These are phyloP conservation scores for Colletotrichum godetiae DNA, from an alignment of 2,329 filamentous ascomycete genomes.

Conservation along the genomic window DNA sequence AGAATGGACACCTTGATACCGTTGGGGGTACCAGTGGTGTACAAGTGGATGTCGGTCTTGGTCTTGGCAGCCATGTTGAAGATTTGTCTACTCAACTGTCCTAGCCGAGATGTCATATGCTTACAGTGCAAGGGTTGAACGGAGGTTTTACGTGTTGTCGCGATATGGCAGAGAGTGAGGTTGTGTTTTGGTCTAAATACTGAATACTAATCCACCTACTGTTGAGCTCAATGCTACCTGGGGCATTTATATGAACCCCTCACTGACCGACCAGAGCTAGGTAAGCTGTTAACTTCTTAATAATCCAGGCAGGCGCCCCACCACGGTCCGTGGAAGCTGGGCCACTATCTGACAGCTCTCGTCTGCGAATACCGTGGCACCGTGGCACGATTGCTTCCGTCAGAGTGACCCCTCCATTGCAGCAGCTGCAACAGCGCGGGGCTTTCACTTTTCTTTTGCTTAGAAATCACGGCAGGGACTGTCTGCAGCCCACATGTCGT, in stretches of 20 bases:
- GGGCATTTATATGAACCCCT: constrained; percentile 16
- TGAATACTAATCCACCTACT: constrained; percentile 18
- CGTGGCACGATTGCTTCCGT: constrained; percentile 19
- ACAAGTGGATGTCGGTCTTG: constrained; percentile 78
- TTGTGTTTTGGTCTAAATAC: neutral
- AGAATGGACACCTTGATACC: constrained; percentile 91
- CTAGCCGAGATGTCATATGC: constrained; percentile 28
- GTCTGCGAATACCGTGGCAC: neutral
- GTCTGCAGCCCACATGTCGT: constrained; percentile 1
- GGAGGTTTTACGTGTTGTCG: neutral
- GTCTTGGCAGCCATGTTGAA: constrained; percentile 53
- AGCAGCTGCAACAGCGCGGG: neutral
- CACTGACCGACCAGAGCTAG: neutral
- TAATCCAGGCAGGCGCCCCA: constrained; percentile 14
- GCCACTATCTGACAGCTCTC: constrained; percentile 2
- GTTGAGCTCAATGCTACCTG: neutral
- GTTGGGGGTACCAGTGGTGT: constrained; percentile 87
- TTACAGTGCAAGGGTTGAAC: neutral
- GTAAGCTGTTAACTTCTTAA: constrained; percentile 2
- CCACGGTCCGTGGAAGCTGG: neutral
- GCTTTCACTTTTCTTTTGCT: constrained; percentile 6
- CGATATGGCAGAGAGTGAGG: neutral
- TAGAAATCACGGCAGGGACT: constrained; percentile 21
- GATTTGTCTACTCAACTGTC: constrained; percentile 25
- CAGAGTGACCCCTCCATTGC: constrained; percentile 24